A percentile compares a stretch with the other conserved stretches of the same genome.
These are phyloP conservation scores for Candida orba DNA, from an alignment of 805 yeast species.

Conservation along the genomic window DNA sequence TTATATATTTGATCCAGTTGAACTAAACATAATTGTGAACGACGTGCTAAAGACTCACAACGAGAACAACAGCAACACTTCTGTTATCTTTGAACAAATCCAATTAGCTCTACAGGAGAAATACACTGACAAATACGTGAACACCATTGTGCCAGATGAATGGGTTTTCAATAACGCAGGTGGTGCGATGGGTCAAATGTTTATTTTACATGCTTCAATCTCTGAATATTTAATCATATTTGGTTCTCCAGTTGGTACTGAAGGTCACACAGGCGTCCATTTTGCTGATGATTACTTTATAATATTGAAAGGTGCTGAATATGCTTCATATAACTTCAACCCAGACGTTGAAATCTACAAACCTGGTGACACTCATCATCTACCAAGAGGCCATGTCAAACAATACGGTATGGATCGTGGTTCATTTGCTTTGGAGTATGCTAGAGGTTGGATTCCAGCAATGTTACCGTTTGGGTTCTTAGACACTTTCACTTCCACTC, in stretches of 20 bases:
- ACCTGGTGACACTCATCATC: conserved; percentile 86
- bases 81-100: conserved; percentile 56
- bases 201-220: conserved; percentile 89
- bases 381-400: conserved; percentile 63
- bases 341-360: conserved; percentile 60
- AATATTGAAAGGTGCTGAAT: conserved; percentile 73
- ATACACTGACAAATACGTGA: conserved; percentile 70
- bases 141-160: conserved; percentile 64
- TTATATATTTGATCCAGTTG: conserved; percentile 64
- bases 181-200: conserved; percentile 97
- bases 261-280: conserved; percentile 94
- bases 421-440: conserved; percentile 85
- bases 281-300: conserved; percentile 97
- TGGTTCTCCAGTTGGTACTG: conserved; percentile 91
- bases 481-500: conserved; percentile 70
- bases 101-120: conserved; percentile 47
- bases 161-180: conserved; percentile 99
- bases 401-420: conserved; percentile 85
- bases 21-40: conserved; percentile 50
- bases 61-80: conserved; percentile 47
- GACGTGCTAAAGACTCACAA: conserved; percentile 42
- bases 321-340: conserved; percentile 62
- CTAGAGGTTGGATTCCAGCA: conserved; percentile 90
- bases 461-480: too few species aligned
- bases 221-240: conserved; percentile 89